Base-by-base conservation (phyloP, 139 green algal genomes). In the Chlamydomonas incerta region DNA sequence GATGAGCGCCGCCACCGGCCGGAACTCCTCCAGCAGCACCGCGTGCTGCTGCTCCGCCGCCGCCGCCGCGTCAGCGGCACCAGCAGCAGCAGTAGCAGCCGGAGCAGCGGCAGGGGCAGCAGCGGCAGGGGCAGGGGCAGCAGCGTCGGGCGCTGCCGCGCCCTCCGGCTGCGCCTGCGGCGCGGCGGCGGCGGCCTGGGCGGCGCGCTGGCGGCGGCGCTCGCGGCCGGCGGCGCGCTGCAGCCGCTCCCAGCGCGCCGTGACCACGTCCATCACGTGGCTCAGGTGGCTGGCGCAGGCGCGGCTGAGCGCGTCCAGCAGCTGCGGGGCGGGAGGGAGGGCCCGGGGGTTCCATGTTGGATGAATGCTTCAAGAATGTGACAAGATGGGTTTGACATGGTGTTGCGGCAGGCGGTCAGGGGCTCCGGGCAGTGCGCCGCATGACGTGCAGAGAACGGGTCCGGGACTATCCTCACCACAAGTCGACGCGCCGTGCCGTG, bases 241-340 rank as follows among this genome's bases (percentile, higher is more conserved):
- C 28, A 80, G 26, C 3, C 26, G 28, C 10, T 83, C 63, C 77
- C 77, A 83, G 10, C 77, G 63, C 1, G 29, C 17, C 37, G 46
- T 74, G 11, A 83, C n/a, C 41, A 83, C 77, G 14, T 83, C 63
- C 35, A 83, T 74, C 0, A 83, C 77, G 77, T 83, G 77, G 3
- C 14, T 74, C 8, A 83, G 41, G 77, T 83, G 63, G 37, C 58
- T 35, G 0, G 77, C 55, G 41, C 74, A 17, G 0, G 63, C 63
- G 26, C 77, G 77, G 46, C n/a, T 74, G 2, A 83, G 6, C 18
- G 41, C 37, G 41, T 74, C n/a, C n/a, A 74, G 46, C 41, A 83
- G 62, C 77, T 83, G 77, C 11, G 20, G 17, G 55, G 55, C 55
- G 18, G 55, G 2, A 20, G 41, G 41, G 41, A 50, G 41, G 41